Conservation (phyloP, 2,329 filamentous ascomycete genomes). For the Fusarium buxicola region DNA sequence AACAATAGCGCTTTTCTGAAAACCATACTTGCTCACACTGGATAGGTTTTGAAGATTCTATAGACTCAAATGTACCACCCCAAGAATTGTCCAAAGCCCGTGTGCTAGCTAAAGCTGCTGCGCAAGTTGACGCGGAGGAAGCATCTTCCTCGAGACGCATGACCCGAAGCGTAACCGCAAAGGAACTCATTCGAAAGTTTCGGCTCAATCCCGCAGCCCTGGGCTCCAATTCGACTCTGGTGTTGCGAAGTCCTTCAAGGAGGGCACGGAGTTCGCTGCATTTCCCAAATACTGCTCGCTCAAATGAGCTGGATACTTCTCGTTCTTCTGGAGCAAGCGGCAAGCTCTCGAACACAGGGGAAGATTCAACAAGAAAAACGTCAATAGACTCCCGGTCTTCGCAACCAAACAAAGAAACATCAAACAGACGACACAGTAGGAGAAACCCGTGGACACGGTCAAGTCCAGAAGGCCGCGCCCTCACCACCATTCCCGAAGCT, state of each 20-base stretch:
- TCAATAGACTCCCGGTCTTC: constrained; percentile 50
- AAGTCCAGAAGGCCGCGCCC: constrained; percentile 49
- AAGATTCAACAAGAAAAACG: constrained; percentile 49
- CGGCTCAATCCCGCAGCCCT: constrained; percentile 42
- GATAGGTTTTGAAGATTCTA: constrained; percentile 43
- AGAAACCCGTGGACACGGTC: constrained; percentile 52
- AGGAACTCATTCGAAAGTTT: constrained; percentile 45
- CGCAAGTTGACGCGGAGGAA: background rate
- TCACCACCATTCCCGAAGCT: constrained; percentile 53
- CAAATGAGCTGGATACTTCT: constrained; percentile 38
- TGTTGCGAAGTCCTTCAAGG: constrained; percentile 41
- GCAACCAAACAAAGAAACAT: constrained; percentile 34
- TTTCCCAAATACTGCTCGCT: constrained; percentile 28
- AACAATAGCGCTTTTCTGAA: background rate
- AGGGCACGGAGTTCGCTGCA: constrained; percentile 45
- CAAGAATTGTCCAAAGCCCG: constrained; percentile 12
- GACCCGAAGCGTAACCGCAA: constrained; percentile 36
- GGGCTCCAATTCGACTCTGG: constrained; percentile 46
- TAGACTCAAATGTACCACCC: constrained; percentile 5
- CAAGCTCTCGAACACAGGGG: constrained; percentile 39
- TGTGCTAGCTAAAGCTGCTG: constrained; percentile 1
- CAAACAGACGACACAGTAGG: constrained; percentile 45
- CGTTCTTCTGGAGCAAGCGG: constrained; percentile 46
- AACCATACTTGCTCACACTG: background rate
- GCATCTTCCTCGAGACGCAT: constrained; percentile 10